Percentiles rank a stretch among this genome's conserved stretches.
Evolutionary conservation across 768 basidiomycete genomes (phyloP).

Genomic region (Termitomyces titanicus): DNA sequence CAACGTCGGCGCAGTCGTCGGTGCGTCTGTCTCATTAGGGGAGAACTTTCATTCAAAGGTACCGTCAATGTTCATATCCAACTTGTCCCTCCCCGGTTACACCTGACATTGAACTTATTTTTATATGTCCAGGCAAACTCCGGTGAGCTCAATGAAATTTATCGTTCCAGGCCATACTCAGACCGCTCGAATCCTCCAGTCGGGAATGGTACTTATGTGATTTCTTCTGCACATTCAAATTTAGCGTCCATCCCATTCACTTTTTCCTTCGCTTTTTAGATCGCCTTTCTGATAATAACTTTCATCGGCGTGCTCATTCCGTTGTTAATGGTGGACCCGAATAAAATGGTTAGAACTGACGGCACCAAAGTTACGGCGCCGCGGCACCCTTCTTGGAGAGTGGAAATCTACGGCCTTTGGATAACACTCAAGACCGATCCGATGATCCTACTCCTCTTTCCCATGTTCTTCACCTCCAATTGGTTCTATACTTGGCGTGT

Average conservation of each 20-base stretch:
- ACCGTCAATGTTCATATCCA: constrained; percentile 17
- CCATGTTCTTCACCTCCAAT: constrained; percentile 83
- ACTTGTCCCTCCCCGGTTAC: constrained; percentile 8
- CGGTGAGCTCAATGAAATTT: constrained; percentile 25
- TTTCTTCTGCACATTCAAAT: not conserved
- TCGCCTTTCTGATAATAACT: constrained; percentile 72
- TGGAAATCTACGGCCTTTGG: constrained; percentile 68
- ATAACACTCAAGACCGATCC: constrained; percentile 68
- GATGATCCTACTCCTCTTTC: constrained; percentile 70
- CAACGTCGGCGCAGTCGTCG: constrained; percentile 78
- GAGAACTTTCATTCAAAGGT: constrained; percentile 65
- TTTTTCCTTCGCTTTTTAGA: constrained; percentile 39
- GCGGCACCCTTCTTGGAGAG: constrained; percentile 74
- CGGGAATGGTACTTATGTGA: constrained; percentile 74
- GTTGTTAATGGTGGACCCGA: constrained; percentile 67
- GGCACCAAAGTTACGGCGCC: constrained; percentile 62
- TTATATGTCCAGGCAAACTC: constrained; percentile 30
- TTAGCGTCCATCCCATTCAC: not conserved
- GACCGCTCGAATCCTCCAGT: constrained; percentile 32
- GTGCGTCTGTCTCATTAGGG: constrained; percentile 70
- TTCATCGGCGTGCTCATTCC: constrained; percentile 66
- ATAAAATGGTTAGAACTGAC: constrained; percentile 70
- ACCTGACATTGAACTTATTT: constrained; percentile 1
- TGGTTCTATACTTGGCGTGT: constrained; percentile 87
- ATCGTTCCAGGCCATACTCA: not conserved